Conservation (phyloP, 83 land plant genomes). For the Picea mariana region DNA sequence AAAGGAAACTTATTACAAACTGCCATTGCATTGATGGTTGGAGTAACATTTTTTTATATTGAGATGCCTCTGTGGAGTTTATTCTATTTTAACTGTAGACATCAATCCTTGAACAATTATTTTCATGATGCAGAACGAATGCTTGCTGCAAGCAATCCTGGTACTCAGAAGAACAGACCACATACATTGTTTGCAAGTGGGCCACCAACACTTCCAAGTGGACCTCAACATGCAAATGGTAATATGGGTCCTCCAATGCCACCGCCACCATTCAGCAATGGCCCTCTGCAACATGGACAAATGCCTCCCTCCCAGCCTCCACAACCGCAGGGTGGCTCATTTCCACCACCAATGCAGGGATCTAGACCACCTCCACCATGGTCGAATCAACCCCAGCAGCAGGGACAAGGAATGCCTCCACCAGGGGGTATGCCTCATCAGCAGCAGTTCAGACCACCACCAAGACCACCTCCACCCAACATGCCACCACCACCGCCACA, state of each 20-base stretch:
- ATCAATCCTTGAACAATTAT: neutral
- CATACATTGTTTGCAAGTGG: conserved; percentile 96
- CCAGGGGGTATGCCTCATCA: conserved; percentile 39
- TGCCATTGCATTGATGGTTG: neutral
- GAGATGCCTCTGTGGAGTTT: neutral
- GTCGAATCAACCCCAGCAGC: conserved; percentile 55
- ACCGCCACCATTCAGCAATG: conserved; percentile 70
- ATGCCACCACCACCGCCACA: conserved; percentile 77
- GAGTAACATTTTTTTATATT: neutral
- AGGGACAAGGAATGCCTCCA: conserved; percentile 38
- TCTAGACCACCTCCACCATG: conserved; percentile 42
- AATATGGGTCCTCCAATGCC: conserved; percentile 39
- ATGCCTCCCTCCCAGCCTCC: conserved; percentile 45
- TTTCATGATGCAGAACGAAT: conserved; percentile 68
- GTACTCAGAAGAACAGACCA: conserved; percentile 77
- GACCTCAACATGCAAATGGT: conserved; percentile 60
- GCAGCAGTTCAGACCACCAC: conserved; percentile 54
- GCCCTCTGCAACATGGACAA: conserved; percentile 42
- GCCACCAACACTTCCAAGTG: conserved; percentile 73
- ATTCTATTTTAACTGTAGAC: neutral
- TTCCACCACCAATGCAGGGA: conserved; percentile 53
- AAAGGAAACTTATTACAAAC: neutral
- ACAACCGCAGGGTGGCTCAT: conserved; percentile 31
- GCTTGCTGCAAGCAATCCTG: conserved; percentile 90
- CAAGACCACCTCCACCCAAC: conserved; percentile 49